Percentiles rank a stretch among this genome's conserved stretches.
Evolutionary conservation across 2,329 filamentous ascomycete species (phyloP).

Genomic region (Trichoderma pleuroti): DNA sequence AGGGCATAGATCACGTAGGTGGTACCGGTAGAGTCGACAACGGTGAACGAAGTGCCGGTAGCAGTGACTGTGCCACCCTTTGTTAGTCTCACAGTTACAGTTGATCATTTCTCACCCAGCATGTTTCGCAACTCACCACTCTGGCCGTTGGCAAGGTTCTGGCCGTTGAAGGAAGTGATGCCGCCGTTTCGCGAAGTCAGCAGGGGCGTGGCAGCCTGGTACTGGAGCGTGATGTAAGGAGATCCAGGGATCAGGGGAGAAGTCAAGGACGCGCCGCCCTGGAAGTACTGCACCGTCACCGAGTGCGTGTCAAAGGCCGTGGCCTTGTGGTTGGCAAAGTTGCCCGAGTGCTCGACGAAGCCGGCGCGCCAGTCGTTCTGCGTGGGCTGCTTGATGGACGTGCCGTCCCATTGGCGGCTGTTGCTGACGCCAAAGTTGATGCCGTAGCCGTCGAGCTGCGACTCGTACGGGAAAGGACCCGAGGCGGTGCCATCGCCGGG

Average conservation of each 20-base stretch:
- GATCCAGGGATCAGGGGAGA: conserved; percentile 25
- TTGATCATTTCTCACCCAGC: not conserved
- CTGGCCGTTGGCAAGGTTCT: conserved; percentile 21
- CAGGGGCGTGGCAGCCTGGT: conserved; percentile 22
- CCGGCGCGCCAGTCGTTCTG: conserved; percentile 26
- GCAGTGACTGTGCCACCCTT: conserved; percentile 15
- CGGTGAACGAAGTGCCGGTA: conserved; percentile 25
- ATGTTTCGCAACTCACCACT: conserved; percentile 15
- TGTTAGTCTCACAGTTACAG: not conserved
- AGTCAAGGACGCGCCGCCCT: conserved; percentile 23
- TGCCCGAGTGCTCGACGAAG: conserved; percentile 25
- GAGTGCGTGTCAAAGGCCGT: conserved; percentile 25
- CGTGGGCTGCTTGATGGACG: conserved; percentile 25
- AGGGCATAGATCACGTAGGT: conserved; percentile 26
- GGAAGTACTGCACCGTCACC: conserved; percentile 27
- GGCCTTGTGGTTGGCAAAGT: conserved; percentile 27
- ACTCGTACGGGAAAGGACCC: conserved; percentile 26
- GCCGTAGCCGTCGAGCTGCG: conserved; percentile 23
- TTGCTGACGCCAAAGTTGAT: conserved; percentile 25
- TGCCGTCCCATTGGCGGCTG: conserved; percentile 25
- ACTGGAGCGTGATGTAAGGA: conserved; percentile 26
- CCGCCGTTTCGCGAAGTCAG: conserved; percentile 23
- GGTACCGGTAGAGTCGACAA: conserved; percentile 24
- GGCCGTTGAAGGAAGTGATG: conserved; percentile 25
- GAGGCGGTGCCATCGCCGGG: conserved; percentile 24